These are phyloP conservation scores for Pseudocercospora vitis DNA, from an alignment of 2,329 filamentous ascomycete species.

Conservation along the genomic window DNA sequence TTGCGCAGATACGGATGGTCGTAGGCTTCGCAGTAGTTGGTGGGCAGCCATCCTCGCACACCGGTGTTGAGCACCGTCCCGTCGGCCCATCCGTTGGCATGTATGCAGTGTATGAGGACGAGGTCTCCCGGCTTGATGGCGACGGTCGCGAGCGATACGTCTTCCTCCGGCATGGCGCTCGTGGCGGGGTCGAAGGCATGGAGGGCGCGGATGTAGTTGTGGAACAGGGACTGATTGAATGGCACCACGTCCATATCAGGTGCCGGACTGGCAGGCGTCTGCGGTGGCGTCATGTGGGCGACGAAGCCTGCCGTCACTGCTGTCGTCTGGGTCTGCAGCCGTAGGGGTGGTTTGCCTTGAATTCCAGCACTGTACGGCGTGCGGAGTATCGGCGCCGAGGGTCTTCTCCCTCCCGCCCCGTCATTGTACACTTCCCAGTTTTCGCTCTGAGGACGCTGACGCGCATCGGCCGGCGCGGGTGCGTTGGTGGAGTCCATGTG, in stretches of 20 bases:
- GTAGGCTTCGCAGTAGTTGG: conserved; percentile 96
- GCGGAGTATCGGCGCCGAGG: conserved; percentile 11
- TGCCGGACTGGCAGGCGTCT: conserved; percentile 23
- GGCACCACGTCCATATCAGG: conserved; percentile 13
- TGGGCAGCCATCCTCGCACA: conserved; percentile 90
- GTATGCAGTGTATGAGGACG: conserved; percentile 90
- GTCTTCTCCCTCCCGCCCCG: conserved; percentile 7
- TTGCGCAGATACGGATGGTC: conserved; percentile 84
- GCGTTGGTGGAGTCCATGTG: background rate
- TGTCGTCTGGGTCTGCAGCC: conserved; percentile 15
- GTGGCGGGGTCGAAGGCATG: conserved; percentile 85
- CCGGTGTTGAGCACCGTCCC: conserved; percentile 85
- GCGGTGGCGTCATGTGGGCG: conserved; percentile 25
- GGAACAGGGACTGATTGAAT: conserved; percentile 64
- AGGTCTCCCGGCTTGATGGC: conserved; percentile 88
- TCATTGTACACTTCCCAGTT: conserved; percentile 10
- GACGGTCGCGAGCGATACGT: conserved; percentile 65
- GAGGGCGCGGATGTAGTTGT: conserved; percentile 92
- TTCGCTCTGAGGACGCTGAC: conserved; percentile 15
- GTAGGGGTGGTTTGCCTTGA: conserved; percentile 11
- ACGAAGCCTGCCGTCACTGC: conserved; percentile 26
- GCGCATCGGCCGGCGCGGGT: background rate
- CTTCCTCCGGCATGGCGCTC: conserved; percentile 65
- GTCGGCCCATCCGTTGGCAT: conserved; percentile 98
- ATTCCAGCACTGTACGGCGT: conserved; percentile 8